A percentile compares a stretch with the other conserved stretches of the same genome.
Conservation (phyloP, 2,329 filamentous ascomycete genomes). For the Neocatenulostroma microsporum region DNA sequence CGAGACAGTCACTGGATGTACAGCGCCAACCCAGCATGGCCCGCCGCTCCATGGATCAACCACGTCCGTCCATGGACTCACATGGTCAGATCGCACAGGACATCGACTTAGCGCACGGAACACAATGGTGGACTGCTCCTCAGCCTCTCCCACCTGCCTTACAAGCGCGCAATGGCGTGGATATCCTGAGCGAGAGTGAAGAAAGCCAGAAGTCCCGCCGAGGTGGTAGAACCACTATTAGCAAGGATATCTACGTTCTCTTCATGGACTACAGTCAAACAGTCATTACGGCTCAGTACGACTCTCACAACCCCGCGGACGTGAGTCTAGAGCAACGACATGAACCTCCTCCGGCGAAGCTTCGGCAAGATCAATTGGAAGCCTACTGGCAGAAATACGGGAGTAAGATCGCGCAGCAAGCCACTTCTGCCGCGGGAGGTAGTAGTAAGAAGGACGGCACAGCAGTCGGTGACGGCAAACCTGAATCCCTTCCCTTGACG, state of each 20-base stretch:
- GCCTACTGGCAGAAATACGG: conserved; percentile 75
- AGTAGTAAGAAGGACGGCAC: conserved; percentile 68
- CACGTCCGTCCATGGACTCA: conserved; percentile 64
- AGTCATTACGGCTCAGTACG: conserved; percentile 70
- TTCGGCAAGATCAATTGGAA: conserved; percentile 91
- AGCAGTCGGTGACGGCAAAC: conserved; percentile 71
- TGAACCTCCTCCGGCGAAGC: conserved; percentile 68
- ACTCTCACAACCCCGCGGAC: conserved; percentile 64
- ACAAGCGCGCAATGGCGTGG: conserved; percentile 64
- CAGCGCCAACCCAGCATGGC: conserved; percentile 43
- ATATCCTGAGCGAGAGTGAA: conserved; percentile 75
- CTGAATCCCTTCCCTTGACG: conserved; percentile 68
- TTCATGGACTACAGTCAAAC: conserved; percentile 97
- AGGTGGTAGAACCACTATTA: conserved; percentile 62
- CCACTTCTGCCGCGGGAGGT: conserved; percentile 44
- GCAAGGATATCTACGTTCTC: conserved; percentile 76
- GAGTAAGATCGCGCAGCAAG: conserved; percentile 63
- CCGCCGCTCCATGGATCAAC: conserved; percentile 65
- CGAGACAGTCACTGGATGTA: conserved; percentile 51
- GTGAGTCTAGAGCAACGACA: conserved; percentile 77
- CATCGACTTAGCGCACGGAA: conserved; percentile 65
- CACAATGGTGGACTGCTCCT: conserved; percentile 80
- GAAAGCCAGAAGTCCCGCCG: conserved; percentile 64
- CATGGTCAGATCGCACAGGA: conserved; percentile 82
- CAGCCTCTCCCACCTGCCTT: conserved; percentile 73